Evolutionary conservation across 116 monocot genomes (phyloP).

Genomic region (Iris pallida): DNA sequence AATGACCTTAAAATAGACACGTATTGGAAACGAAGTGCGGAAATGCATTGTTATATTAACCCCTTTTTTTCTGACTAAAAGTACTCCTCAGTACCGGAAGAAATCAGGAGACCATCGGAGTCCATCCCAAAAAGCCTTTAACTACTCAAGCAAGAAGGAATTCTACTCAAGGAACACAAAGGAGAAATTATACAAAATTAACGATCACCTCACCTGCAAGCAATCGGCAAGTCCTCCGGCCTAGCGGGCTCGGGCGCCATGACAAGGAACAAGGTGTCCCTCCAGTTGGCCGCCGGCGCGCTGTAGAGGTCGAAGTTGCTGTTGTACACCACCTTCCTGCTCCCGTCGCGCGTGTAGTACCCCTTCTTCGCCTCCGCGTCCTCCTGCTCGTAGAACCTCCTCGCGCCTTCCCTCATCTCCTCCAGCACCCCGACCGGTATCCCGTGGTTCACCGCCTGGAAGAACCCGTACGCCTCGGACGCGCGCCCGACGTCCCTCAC

Average conservation of each 20-base stretch:
- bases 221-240: slow-evolving; percentile 26
- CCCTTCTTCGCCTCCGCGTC: slow-evolving; percentile 15
- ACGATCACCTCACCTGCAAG: slow-evolving; percentile 19
- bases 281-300: slow-evolving; percentile 32
- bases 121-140: no score
- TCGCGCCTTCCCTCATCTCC: slow-evolving; percentile 19
- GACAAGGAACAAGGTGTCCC: slow-evolving; percentile 23
- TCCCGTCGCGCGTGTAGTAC: slow-evolving; percentile 26
- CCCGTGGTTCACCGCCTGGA: slow-evolving; percentile 46
- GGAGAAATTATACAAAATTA: no score
- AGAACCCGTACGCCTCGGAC: slow-evolving; percentile 26
- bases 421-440: slow-evolving; percentile 26
- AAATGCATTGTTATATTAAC: no score
- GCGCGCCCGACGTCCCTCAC: slow-evolving; percentile 21
- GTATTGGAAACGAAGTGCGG: no score
- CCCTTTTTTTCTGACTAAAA: no score
- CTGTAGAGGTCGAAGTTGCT: slow-evolving; percentile 36
- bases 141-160: no score
- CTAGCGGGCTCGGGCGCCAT: slow-evolving; percentile 15
- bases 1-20: no score
- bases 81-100: no score
- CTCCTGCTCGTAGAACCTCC: slow-evolving; percentile 21
- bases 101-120: no score
- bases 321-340: slow-evolving; percentile 16
- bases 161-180: no score